These are phyloP conservation scores for Protomyces macrosporus DNA, from an alignment of 1,139 yeast genomes.

Conservation along the genomic window DNA sequence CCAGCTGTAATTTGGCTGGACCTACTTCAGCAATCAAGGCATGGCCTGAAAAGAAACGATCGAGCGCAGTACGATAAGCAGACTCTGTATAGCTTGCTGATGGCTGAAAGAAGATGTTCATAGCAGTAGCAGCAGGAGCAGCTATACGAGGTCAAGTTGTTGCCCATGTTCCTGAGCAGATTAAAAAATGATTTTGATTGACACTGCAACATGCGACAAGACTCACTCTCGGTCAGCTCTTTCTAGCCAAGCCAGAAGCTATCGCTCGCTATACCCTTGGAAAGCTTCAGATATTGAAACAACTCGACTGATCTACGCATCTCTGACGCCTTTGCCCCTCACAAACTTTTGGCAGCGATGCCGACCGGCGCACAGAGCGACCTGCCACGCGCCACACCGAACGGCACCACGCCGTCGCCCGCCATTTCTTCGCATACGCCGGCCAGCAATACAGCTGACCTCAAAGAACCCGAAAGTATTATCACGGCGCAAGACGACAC, in stretches of 20 bases:
- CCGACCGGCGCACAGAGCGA: too few species aligned
- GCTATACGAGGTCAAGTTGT: not conserved
- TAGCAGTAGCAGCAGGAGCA: not conserved
- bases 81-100: not conserved
- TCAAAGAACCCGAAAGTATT: not conserved
- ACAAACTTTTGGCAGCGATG: too few species aligned
- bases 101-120: not conserved
- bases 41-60: not conserved
- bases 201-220: too few species aligned
- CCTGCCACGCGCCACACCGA: too few species aligned
- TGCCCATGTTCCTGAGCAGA: not conserved
- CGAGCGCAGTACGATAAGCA: not conserved
- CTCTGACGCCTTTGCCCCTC: too few species aligned
- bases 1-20: conserved; percentile 59
- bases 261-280: too few species aligned
- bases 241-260: too few species aligned
- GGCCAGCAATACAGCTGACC: not conserved
- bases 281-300: too few species aligned
- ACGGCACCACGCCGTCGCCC: too few species aligned
- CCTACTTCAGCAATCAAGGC: conserved; percentile 25
- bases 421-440: not conserved
- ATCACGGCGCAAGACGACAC: not conserved
- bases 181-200: too few species aligned
- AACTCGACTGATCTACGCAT: too few species aligned
- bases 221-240: too few species aligned